Conservation (phyloP, 306 rosid species). For the Mucuna pruriens region DNA sequence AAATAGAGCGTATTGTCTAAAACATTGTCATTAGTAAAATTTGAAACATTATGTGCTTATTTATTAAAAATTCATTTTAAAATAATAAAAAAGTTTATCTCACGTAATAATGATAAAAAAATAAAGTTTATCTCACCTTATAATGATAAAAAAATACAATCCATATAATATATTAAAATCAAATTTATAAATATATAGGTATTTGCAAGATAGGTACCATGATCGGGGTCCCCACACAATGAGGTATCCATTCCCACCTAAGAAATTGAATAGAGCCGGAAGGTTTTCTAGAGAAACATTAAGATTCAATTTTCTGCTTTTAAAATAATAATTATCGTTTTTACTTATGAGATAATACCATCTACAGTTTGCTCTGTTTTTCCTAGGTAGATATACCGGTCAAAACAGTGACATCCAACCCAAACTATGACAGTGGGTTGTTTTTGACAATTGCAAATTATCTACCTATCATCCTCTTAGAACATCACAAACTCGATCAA, state of each 20-base stretch:
- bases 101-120: too few relatives aligned
- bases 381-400: background rate
- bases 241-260: background rate
- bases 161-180: background rate
- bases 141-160: too few relatives aligned
- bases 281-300: background rate
- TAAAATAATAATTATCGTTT: background rate
- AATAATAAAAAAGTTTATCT: too few relatives aligned
- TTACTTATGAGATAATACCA: background rate
- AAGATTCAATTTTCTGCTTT: background rate
- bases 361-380: background rate
- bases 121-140: too few relatives aligned
- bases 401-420: background rate
- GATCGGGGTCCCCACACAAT: too few relatives aligned
- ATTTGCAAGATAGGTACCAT: too few relatives aligned
- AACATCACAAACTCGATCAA: background rate
- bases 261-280: background rate
- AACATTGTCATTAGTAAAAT: too few relatives aligned
- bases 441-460: background rate
- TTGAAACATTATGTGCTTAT: too few relatives aligned
- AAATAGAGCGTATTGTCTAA: too few relatives aligned
- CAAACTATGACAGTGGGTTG: background rate
- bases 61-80: too few relatives aligned
- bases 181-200: background rate
- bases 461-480: background rate